Evolutionary conservation across 805 yeast species (phyloP).

Genomic region (Starmerella asiatica): DNA sequence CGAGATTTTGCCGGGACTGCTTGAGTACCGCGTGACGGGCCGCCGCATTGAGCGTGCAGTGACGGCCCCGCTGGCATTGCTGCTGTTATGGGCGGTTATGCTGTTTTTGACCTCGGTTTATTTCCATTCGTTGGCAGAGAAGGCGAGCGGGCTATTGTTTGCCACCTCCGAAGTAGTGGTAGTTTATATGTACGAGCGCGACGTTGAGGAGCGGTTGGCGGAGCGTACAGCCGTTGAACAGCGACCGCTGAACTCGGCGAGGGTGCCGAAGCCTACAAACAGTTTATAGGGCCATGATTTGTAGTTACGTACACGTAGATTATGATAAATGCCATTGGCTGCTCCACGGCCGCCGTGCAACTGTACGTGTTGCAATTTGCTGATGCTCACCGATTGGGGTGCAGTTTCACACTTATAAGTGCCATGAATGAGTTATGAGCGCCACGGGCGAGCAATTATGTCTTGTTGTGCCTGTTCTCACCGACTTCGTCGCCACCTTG

Average conservation of each 20-base stretch:
- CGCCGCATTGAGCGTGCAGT: slow-evolving; percentile 14
- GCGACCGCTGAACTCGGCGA: background rate
- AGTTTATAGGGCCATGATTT: too few relatives aligned
- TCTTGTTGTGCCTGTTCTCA: too few relatives aligned
- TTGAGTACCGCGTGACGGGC: background rate
- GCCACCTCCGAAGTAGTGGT: slow-evolving; percentile 27
- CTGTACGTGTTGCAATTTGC: too few relatives aligned
- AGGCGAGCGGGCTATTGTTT: slow-evolving; percentile 52
- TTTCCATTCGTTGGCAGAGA: slow-evolving; percentile 72
- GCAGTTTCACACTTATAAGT: too few relatives aligned
- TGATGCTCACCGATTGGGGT: too few relatives aligned
- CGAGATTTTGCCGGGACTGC: slow-evolving; percentile 38
- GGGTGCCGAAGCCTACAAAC: too few relatives aligned
- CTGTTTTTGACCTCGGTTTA: slow-evolving; percentile 67
- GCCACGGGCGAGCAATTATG: too few relatives aligned
- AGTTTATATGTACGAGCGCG: background rate
- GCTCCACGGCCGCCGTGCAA: too few relatives aligned
- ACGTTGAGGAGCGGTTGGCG: background rate
- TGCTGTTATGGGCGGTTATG: slow-evolving; percentile 71
- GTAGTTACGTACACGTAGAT: too few relatives aligned
- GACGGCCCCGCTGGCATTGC: slow-evolving; percentile 27
- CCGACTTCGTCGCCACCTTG: too few relatives aligned
- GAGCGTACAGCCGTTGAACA: background rate
- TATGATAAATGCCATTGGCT: too few relatives aligned
- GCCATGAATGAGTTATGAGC: too few relatives aligned